A percentile compares a stretch with the other conserved stretches of the same genome.
These are phyloP conservation scores for Musa beccarii DNA, from an alignment of 176 grass and related monocot genomes.

Conservation along the genomic window DNA sequence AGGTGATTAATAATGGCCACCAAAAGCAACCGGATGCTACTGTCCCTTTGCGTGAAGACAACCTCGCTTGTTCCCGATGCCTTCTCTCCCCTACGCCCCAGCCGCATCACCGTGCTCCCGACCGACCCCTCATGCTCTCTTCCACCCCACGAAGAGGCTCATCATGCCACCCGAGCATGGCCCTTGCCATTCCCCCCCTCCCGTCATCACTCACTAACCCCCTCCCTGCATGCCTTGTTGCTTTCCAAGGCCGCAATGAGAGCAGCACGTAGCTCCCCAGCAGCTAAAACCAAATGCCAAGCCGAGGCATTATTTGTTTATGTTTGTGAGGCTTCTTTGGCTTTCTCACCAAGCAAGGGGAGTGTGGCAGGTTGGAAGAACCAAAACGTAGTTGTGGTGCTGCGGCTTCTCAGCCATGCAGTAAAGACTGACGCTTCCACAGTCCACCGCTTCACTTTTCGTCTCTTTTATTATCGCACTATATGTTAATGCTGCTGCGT, in stretches of 20 bases:
- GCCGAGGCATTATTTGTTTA: too few species aligned
- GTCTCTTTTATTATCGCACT: not conserved
- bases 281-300: too few species aligned
- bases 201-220: not conserved
- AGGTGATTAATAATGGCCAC: not conserved
- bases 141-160: not conserved
- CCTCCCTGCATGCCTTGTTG: not conserved
- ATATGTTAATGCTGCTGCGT: not conserved
- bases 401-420: not conserved
- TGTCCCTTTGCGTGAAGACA: not conserved
- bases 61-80: constrained; percentile 2
- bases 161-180: not conserved
- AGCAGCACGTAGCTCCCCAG: not conserved
- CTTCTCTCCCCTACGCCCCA: not conserved
- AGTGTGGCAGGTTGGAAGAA: not conserved
- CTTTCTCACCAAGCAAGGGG: not conserved
- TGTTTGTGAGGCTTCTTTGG: not conserved
- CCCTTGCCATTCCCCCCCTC: not conserved
- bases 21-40: not conserved
- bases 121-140: not conserved
- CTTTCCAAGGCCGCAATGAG: not conserved
- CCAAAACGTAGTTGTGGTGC: not conserved
- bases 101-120: not conserved
- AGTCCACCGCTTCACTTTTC: not conserved
- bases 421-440: not conserved